Evolutionary conservation across 805 yeast genomes (phyloP).

Genomic region (Starmerella powellii): DNA sequence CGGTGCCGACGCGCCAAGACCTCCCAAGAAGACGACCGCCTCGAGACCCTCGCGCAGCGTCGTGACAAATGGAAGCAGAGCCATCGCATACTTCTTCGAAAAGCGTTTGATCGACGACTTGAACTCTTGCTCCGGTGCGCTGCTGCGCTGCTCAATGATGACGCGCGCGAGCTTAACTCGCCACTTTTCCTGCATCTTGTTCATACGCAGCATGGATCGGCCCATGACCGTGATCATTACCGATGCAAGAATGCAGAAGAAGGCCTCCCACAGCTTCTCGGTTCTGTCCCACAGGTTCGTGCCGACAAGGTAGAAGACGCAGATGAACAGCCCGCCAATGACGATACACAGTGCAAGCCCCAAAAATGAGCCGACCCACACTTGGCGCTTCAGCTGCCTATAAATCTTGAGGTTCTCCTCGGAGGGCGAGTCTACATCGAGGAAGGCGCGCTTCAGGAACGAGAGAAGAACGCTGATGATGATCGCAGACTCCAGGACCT

Average conservation of each 20-base stretch:
- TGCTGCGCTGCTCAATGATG: slow-evolving; percentile 24
- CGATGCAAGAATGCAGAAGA: slow-evolving; percentile 65
- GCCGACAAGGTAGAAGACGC: slow-evolving; percentile 63
- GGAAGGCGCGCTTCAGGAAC: slow-evolving; percentile 67
- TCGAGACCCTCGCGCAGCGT: slow-evolving; percentile 82
- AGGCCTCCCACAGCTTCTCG: slow-evolving; percentile 83
- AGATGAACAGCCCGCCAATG: slow-evolving; percentile 61
- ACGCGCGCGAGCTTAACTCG: slow-evolving; percentile 42
- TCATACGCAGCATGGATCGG: slow-evolving; percentile 62
- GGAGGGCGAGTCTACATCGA: slow-evolving; percentile 29
- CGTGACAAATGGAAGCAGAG: slow-evolving; percentile 71
- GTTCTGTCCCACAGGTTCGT: slow-evolving; percentile 78
- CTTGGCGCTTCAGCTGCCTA: slow-evolving; percentile 47
- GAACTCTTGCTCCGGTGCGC: background rate
- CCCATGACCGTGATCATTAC: slow-evolving; percentile 80
- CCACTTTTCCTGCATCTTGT: slow-evolving; percentile 76
- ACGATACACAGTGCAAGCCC: slow-evolving; percentile 61
- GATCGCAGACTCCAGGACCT: slow-evolving; percentile 75
- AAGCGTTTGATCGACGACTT: slow-evolving; percentile 8
- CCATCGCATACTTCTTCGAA: slow-evolving; percentile 49
- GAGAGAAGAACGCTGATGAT: slow-evolving; percentile 79
- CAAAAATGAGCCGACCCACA: slow-evolving; percentile 66
- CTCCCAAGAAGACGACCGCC: slow-evolving; percentile 85
- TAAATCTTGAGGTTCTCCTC: slow-evolving; percentile 27
- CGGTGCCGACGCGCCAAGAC: slow-evolving; percentile 68